A percentile compares a stretch with the other conserved stretches of the same genome.
Evolutionary conservation across 2,329 filamentous ascomycete species (phyloP).

Genomic region (Didymella sp.): DNA sequence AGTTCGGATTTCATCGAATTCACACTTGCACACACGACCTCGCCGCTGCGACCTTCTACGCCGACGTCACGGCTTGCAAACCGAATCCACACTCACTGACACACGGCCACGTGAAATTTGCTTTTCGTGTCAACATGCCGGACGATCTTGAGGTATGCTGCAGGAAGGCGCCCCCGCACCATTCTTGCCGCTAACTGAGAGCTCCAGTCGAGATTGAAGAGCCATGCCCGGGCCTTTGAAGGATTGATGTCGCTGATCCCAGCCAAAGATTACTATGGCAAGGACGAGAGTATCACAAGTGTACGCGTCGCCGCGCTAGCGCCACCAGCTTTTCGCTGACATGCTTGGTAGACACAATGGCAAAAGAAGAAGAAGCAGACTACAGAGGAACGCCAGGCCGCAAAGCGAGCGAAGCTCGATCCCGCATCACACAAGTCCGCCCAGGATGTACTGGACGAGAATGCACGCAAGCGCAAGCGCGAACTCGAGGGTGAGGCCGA

Average conservation of each 20-base stretch:
- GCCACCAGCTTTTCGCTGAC: slow-evolving; percentile 21
- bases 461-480: slow-evolving; percentile 73
- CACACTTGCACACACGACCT: slow-evolving; percentile 46
- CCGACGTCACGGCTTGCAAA: slow-evolving; percentile 17
- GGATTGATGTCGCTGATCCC: slow-evolving; percentile 87
- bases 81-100: neutral
- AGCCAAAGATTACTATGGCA: slow-evolving; percentile 87
- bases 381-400: slow-evolving; percentile 71
- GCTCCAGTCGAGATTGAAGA: slow-evolving; percentile 60
- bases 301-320: slow-evolving; percentile 61
- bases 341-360: slow-evolving; percentile 78
- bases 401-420: slow-evolving; percentile 85
- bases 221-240: slow-evolving; percentile 78
- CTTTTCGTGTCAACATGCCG: slow-evolving; percentile 37
- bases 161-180: slow-evolving; percentile 29
- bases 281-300: slow-evolving; percentile 69
- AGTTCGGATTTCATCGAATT: slow-evolving; percentile 28
- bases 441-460: slow-evolving; percentile 92
- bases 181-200: slow-evolving; percentile 38
- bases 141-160: slow-evolving; percentile 53
- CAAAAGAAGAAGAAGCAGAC: slow-evolving; percentile 96
- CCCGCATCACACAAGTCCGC: slow-evolving; percentile 89
- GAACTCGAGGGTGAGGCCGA: slow-evolving; percentile 67
- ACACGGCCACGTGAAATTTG: slow-evolving; percentile 1
- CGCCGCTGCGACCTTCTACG: slow-evolving; percentile 22